These are phyloP conservation scores for Phaeosphaeriaceae sp. DNA, from an alignment of 2,329 filamentous ascomycete genomes.

Conservation along the genomic window DNA sequence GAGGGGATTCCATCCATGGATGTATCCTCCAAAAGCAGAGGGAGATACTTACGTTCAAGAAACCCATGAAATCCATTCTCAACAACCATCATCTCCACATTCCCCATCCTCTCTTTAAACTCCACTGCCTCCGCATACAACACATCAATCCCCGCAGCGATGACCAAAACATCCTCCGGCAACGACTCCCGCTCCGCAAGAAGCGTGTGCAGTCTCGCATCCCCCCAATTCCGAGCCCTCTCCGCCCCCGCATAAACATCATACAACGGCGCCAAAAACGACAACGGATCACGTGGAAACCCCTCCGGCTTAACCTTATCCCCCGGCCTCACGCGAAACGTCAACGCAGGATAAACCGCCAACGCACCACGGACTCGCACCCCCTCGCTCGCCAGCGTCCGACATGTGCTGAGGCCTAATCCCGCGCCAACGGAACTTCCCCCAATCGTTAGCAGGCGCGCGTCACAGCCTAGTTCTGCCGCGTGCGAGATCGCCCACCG, in stretches of 20 bases:
- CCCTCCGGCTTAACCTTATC: slow-evolving; percentile 49
- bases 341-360: slow-evolving; percentile 48
- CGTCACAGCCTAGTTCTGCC: slow-evolving; percentile 46
- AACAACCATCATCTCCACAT: slow-evolving; percentile 31
- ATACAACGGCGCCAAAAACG: slow-evolving; percentile 51
- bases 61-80: slow-evolving; percentile 44
- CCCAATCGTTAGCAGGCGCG: slow-evolving; percentile 51
- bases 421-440: slow-evolving; percentile 56
- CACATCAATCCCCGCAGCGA: slow-evolving; percentile 52
- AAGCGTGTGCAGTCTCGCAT: slow-evolving; percentile 49
- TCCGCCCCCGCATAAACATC: slow-evolving; percentile 52
- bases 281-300: slow-evolving; percentile 50
- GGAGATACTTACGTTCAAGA: slow-evolving; percentile 28
- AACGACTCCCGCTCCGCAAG: slow-evolving; percentile 45
- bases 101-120: slow-evolving; percentile 38
- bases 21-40: background rate
- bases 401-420: slow-evolving; percentile 47
- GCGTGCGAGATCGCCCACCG: slow-evolving; percentile 51
- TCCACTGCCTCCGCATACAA: slow-evolving; percentile 50
- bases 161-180: slow-evolving; percentile 50
- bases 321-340: slow-evolving; percentile 40
- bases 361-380: slow-evolving; percentile 36
- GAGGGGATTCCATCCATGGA: too few relatives aligned
- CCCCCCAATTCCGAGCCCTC: slow-evolving; percentile 31
- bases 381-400: background rate